Evolutionary conservation across 1,139 yeast species (phyloP), one percentile per base, ranked within the genome.

Genomic region (Yamadazyma conglobata): DNA sequence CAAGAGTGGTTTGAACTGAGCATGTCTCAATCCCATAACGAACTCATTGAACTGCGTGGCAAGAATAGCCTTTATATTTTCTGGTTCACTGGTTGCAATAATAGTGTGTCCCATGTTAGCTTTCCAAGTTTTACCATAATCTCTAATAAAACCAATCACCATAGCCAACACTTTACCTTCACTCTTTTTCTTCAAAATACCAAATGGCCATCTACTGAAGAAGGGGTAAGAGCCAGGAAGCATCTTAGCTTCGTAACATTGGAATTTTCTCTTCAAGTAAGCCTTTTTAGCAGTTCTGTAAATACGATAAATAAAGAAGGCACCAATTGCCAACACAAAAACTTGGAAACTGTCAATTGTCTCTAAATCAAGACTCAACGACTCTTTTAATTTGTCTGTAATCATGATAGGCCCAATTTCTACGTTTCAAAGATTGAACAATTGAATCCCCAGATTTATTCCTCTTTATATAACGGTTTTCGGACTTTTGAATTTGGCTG

Each of bases 41-140:
- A 67, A 73, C 33, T 73, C 77, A 37, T 58, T 57, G 49, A 72
- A 72, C 34, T 65, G 64, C 24, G 65, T 60, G 18, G 65, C 61
- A 38, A 60, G 52, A 8, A 60, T 37, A 1, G 66, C 66, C 41
- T 60, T 50, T 37, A 62, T 50, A 43, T 59, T 56, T 28, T 55
- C 61, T 8, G 60, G 60, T 17, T 56, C 57, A 16, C 40, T 27
- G n/a, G 45, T 42, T 6, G 55, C 58, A 34, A 52, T 46, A 16
- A 50, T 35, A 13, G 31, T 39, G 9, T 40, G 33, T 4, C 39
- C 40, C 35, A 47, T 25, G 23, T 34, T 36, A 11, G 47, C 46
- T 13, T 28, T 28, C 16, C 29, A 23, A 19, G 34, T 27, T 15
- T 40, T 41, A 11, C 34, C 33, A 10, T 25, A 18, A 10, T 32